Conservation (phyloP, 768 basidiomycete genomes). For the Trametes meyenii region DNA sequence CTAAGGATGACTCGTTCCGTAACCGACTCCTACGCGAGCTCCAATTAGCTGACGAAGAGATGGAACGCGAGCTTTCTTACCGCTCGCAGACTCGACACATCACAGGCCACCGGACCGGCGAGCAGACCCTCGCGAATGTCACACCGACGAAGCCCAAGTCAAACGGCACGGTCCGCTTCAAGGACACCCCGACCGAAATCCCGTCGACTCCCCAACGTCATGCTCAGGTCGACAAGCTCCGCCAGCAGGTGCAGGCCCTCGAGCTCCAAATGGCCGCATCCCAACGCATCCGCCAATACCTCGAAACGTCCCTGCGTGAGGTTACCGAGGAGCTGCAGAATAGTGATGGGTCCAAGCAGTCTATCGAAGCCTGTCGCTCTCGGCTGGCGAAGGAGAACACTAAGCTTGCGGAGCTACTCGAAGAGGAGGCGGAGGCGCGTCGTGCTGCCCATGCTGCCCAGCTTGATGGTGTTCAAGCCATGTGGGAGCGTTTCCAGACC, state of each 20-base stretch:
- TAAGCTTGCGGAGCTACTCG: slow-evolving; percentile 54
- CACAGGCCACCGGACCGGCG: slow-evolving; percentile 26
- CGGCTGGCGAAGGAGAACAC: slow-evolving; percentile 60
- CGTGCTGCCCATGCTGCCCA: slow-evolving; percentile 63
- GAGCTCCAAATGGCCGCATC: slow-evolving; percentile 72
- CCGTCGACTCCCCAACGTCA: slow-evolving; percentile 48
- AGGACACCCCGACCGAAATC: slow-evolving; percentile 39
- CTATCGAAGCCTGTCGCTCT: slow-evolving; percentile 57
- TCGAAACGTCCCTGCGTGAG: slow-evolving; percentile 61
- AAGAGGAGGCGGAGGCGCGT: slow-evolving; percentile 67
- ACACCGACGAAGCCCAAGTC: slow-evolving; percentile 50
- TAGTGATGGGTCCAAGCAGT: slow-evolving; percentile 67
- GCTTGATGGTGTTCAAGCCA: slow-evolving; percentile 61
- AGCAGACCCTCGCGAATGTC: slow-evolving; percentile 40
- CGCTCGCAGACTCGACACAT: slow-evolving; percentile 34
- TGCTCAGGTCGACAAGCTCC: slow-evolving; percentile 50
- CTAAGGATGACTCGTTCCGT: slow-evolving; percentile 64
- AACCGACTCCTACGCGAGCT: slow-evolving; percentile 64
- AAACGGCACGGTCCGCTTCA: slow-evolving; percentile 40
- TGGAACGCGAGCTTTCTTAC: slow-evolving; percentile 52
- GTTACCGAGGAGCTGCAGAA: slow-evolving; percentile 63
- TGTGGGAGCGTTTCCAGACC: slow-evolving; percentile 69
- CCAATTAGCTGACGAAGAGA: slow-evolving; percentile 58
- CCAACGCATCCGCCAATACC: slow-evolving; percentile 64
- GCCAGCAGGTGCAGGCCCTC: slow-evolving; percentile 66